These are phyloP conservation scores for Volvox carteri DNA, from an alignment of 163 green algal genomes.

Conservation along the genomic window DNA sequence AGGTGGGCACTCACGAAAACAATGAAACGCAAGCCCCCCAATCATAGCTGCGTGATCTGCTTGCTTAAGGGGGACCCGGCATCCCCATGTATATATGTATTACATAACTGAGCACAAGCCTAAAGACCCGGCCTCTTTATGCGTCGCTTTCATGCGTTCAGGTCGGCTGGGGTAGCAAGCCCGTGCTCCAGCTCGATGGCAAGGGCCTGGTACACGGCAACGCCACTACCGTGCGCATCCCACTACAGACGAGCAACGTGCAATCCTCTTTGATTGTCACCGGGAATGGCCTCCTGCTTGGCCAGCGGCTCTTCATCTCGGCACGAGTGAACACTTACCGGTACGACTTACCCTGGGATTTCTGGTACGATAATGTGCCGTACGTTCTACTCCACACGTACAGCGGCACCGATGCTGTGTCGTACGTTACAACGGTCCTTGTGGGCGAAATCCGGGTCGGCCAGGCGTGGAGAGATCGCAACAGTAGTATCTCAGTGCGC, in stretches of 20 bases:
- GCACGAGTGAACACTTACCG: neutral
- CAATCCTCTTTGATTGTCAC: neutral
- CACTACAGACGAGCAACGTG: neutral
- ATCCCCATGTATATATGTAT: too few relatives aligned
- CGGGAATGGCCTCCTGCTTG: neutral
- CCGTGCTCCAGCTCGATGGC: neutral
- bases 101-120: too few relatives aligned
- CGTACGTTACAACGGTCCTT: neutral
- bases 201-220: neutral
- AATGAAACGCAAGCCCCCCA: too few relatives aligned
- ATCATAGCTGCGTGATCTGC: too few relatives aligned
- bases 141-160: too few relatives aligned
- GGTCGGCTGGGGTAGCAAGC: neutral
- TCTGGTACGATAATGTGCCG: neutral
- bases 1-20: too few relatives aligned
- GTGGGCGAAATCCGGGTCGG: neutral
- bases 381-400: neutral
- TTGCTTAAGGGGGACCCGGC: too few relatives aligned
- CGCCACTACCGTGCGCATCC: neutral
- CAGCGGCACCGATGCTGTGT: neutral
- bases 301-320: neutral
- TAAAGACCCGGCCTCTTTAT: too few relatives aligned
- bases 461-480: neutral
- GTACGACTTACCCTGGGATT: neutral
- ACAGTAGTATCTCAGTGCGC: neutral